Evolutionary conservation across 176 grass and related monocot species (phyloP).

Genomic region (Oryza glaberrima): DNA sequence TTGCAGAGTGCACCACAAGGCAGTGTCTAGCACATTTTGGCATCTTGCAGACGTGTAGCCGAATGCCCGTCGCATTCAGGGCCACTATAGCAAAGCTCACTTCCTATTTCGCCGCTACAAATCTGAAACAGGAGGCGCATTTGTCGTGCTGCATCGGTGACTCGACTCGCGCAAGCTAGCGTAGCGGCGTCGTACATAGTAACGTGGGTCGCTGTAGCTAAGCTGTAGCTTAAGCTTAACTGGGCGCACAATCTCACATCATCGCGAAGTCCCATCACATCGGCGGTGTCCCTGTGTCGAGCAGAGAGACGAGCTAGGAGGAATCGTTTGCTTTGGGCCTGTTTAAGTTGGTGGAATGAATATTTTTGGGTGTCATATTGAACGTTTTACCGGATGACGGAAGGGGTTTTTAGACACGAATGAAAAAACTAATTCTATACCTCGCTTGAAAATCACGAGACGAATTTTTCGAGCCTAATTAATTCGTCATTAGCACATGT

Average conservation of each 20-base stretch:
- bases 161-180: neutral
- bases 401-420: no score
- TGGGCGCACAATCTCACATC: neutral
- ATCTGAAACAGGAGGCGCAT: neutral
- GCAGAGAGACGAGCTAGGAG: neutral
- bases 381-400: no score
- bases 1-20: neutral
- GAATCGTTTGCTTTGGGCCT: neutral
- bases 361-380: no score
- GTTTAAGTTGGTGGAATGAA: no score
- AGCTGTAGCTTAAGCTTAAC: neutral
- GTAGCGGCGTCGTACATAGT: neutral
- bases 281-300: constrained; percentile 10
- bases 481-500: no score
- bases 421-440: no score
- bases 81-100: neutral
- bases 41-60: neutral
- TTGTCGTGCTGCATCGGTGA: neutral
- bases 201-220: neutral
- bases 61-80: neutral
- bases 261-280: constrained; percentile 33
- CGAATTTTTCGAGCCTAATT: no score
- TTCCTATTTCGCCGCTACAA: neutral
- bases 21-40: constrained; percentile 15
- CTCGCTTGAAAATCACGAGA: no score